A percentile compares a stretch with the other conserved stretches of the same genome.
Evolutionary conservation across 192 early-diverging fungal genomes (phyloP).

Genomic region (Podila horticola): DNA sequence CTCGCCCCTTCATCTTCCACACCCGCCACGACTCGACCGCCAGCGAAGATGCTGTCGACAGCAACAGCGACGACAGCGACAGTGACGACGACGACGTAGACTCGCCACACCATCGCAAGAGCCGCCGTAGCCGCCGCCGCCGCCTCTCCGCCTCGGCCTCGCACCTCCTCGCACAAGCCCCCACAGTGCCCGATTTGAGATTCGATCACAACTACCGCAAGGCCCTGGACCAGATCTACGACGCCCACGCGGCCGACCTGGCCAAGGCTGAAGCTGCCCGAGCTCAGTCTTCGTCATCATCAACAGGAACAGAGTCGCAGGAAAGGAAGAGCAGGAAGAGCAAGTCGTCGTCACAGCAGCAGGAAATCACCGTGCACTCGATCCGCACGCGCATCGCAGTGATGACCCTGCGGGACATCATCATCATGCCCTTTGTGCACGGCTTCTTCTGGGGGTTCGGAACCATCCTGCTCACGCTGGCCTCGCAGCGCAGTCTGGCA

Average conservation of each 20-base stretch:
- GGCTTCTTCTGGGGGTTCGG: slow-evolving; percentile 53
- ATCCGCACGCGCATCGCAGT: slow-evolving; percentile 25
- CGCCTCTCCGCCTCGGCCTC: slow-evolving; percentile 29
- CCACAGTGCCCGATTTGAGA: slow-evolving; percentile 35
- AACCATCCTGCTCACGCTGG: slow-evolving; percentile 30
- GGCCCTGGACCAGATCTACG: slow-evolving; percentile 44
- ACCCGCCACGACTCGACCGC: not conserved
- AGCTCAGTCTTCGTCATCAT: not conserved
- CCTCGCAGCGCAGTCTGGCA: slow-evolving; percentile 19
- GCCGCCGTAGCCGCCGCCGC: not conserved
- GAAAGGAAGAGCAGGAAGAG: no score
- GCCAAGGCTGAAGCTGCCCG: slow-evolving; percentile 8
- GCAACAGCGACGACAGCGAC: not conserved
- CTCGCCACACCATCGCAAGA: not conserved
- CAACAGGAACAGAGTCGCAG: not conserved
- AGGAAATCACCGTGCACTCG: slow-evolving; percentile 12
- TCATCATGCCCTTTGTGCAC: slow-evolving; percentile 49
- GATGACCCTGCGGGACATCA: slow-evolving; percentile 45
- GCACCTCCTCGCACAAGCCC: slow-evolving; percentile 36
- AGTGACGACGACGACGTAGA: not conserved
- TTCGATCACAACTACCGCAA: slow-evolving; percentile 46
- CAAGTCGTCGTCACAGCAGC: not conserved
- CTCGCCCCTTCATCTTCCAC: not conserved
- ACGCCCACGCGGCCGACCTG: slow-evolving; percentile 20
- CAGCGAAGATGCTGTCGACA: not conserved